Evolutionary conservation across 192 early-diverging fungal species (phyloP).

Genomic region (Linnemannia exigua): DNA sequence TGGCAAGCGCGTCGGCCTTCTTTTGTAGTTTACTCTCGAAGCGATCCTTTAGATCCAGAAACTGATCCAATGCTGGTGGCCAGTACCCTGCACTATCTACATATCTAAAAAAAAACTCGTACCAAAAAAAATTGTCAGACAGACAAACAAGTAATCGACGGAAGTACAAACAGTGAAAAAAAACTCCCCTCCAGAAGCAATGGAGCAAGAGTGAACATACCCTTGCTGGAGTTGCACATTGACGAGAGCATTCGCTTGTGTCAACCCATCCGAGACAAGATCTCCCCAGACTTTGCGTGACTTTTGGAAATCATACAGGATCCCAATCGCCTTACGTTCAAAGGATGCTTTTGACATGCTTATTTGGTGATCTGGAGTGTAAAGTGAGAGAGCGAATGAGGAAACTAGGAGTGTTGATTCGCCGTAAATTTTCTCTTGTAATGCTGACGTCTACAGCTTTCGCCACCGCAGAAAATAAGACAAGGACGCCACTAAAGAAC

Average conservation of each 20-base stretch:
- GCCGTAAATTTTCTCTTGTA: background rate
- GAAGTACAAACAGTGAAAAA: no score
- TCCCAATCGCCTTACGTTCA: constrained; percentile 37
- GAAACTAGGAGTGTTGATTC: background rate
- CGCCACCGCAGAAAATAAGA: background rate
- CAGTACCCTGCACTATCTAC: constrained; percentile 53
- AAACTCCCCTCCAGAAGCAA: no score
- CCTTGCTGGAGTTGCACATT: constrained; percentile 66
- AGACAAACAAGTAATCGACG: no score
- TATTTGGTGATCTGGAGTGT: background rate
- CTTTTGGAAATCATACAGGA: constrained; percentile 56
- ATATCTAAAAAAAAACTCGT: constrained; percentile 16
- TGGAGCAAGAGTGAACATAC: no score
- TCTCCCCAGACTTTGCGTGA: constrained; percentile 56
- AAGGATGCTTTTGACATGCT: constrained; percentile 56
- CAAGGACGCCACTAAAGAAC: background rate
- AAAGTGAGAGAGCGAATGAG: background rate
- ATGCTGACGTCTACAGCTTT: background rate
- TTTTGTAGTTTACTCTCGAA: constrained; percentile 48
- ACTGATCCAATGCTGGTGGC: constrained; percentile 43
- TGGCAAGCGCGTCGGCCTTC: constrained; percentile 31
- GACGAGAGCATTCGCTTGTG: constrained; percentile 77
- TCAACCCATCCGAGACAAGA: constrained; percentile 82
- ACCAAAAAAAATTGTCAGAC: background rate
- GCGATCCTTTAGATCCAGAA: constrained; percentile 54